Percentiles rank a stretch among this genome's conserved stretches.
phyloP scores from a whole-genome alignment of 129 eudicot genomes.

The Flaveria trinervia region DNA sequence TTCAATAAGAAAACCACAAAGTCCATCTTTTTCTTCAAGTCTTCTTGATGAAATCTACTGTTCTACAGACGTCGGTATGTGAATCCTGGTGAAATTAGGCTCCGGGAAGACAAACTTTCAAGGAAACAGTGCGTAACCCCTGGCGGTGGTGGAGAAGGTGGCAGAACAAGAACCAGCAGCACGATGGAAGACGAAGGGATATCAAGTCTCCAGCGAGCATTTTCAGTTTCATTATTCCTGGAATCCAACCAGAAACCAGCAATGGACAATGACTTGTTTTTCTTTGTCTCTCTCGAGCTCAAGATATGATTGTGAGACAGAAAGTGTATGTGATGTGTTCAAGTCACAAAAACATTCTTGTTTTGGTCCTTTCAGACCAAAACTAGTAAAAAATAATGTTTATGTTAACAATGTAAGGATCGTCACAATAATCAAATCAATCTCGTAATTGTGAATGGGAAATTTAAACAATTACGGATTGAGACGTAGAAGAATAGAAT shows the following conservation, averaged over 20 bases:
- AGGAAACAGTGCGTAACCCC: constrained; percentile 20
- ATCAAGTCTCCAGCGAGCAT: constrained; percentile 53
- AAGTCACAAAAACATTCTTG: constrained; percentile 37
- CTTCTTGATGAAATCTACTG: constrained; percentile 79
- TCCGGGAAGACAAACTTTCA: constrained; percentile 21
- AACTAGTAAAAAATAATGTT: constrained; percentile 36
- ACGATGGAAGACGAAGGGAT: constrained; percentile 48
- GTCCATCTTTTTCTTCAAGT: constrained; percentile 69
- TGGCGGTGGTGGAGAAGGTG: background rate
- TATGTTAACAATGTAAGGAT: background rate
- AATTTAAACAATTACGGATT: too few relatives aligned
- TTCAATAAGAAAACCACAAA: constrained; percentile 38
- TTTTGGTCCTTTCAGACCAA: constrained; percentile 44
- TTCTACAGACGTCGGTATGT: constrained; percentile 51
- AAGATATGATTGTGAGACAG: too few relatives aligned
- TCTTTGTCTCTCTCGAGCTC: background rate
- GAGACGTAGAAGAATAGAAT: too few relatives aligned
- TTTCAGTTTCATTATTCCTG: constrained; percentile 45
- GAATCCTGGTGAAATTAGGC: background rate
- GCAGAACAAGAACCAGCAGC: background rate
- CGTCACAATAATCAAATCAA: too few relatives aligned
- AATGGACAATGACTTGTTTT: constrained; percentile 39
- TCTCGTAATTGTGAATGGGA: too few relatives aligned
- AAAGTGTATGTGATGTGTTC: too few relatives aligned
- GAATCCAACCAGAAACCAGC: constrained; percentile 23